Base-by-base conservation (phyloP, 768 basidiomycete genomes). In the Tylopilus intermedius region DNA sequence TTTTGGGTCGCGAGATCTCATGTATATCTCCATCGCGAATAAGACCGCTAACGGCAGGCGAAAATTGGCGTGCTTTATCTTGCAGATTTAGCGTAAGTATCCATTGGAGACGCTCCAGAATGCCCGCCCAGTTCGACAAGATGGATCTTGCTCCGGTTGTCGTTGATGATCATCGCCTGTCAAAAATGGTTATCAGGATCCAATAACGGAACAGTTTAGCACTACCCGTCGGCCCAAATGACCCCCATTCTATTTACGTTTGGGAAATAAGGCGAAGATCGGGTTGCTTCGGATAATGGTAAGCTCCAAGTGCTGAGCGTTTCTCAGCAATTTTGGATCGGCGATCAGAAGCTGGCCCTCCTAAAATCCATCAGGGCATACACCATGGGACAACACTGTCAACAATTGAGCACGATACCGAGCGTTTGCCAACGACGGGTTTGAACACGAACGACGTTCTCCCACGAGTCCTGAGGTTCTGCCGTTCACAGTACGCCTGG, bases 271-370 rank as follows among this genome's bases (percentile, higher is more conserved):
- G 47, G 32, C 65, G 60, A 52, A 62, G 50, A 15, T 71, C 64
- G 22, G 27, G 52, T 24, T 54, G 71, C 51, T 78, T 80, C 24
- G 59, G 62, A 53, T 73, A 80, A 24, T 66, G 65, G 51, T 80
- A 76, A 2, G 68, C 74, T 3, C 73, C 68, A 2, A 74, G 33
- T 74, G 27, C 72, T 71, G 54, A 74, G 72, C 35, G 79, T 68
- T 47, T 59, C 58, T 35, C 64, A 68, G 40, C 6, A 76, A 78
- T 56, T 80, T 79, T 5, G 76, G 72, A 60, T 81, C 79, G 5
- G 75, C 65, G 4, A 79, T 57, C 32, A 78, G 59, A 15, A 80
- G 72, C 26, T 72, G 67, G 50, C 79, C 41, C 21, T 3, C 72
- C 78, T 78, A 49, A 14, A 39, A 45, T 42, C 26, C 22, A 47